phyloP scores from a whole-genome alignment of 2,329 filamentous ascomycete species.

The Xylaria sp. region DNA sequence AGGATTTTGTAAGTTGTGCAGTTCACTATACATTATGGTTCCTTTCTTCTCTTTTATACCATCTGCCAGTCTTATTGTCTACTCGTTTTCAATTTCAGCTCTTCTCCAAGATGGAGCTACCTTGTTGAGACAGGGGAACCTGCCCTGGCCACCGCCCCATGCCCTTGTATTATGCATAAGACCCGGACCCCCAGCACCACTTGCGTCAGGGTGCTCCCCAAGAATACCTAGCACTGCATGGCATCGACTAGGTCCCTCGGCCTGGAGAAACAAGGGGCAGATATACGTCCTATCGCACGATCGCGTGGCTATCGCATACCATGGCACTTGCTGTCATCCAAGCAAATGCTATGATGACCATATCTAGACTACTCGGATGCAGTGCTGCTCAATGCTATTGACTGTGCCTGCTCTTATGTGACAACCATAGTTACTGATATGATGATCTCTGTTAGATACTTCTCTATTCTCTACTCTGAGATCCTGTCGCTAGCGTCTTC shows the following conservation, averaged over 20 bases:
- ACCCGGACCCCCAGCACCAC: conserved; percentile 42
- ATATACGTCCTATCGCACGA: conserved; percentile 21
- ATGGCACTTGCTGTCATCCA: conserved; percentile 12
- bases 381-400: neutral
- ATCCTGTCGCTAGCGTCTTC: neutral
- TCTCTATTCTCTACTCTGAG: neutral
- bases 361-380: neutral
- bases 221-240: conserved; percentile 27
- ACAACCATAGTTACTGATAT: conserved; percentile 23
- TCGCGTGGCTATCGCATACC: conserved; percentile 10
- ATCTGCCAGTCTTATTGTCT: neutral
- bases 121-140: conserved; percentile 39
- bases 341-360: conserved; percentile 12
- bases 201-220: conserved; percentile 42
- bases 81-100: neutral
- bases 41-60: conserved; percentile 2
- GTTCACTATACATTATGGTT: neutral
- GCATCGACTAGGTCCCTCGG: conserved; percentile 25
- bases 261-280: conserved; percentile 2
- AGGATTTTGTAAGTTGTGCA: conserved; percentile 17
- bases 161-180: conserved; percentile 45
- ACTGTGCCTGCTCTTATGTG: conserved; percentile 1
- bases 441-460: conserved; percentile 18
- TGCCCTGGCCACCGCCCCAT: conserved; percentile 42
- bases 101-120: conserved; percentile 31